phyloP scores from a whole-genome alignment of 768 basidiomycete genomes.

The Suillus occidentalis region DNA sequence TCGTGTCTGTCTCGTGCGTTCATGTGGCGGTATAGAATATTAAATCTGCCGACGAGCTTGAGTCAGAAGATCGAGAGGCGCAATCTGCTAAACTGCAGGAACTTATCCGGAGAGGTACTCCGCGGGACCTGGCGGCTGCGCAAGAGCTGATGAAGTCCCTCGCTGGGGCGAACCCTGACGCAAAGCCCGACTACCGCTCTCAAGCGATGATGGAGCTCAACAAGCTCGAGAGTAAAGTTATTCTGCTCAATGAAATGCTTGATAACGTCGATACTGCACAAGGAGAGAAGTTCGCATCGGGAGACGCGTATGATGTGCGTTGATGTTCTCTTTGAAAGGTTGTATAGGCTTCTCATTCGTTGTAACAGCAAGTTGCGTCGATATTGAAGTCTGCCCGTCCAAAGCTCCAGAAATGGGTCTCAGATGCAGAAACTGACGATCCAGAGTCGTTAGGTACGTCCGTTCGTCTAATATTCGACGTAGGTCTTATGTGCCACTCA shows the following conservation, averaged over 20 bases:
- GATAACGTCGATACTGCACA: constrained; percentile 78
- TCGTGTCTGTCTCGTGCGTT: constrained; percentile 25
- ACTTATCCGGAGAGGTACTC: constrained; percentile 92
- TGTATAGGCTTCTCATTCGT: neutral
- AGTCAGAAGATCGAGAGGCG: constrained; percentile 91
- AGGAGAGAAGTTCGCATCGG: constrained; percentile 79
- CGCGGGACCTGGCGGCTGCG: constrained; percentile 90
- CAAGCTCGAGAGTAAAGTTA: constrained; percentile 92
- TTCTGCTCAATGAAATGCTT: constrained; percentile 95
- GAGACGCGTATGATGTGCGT: constrained; percentile 91
- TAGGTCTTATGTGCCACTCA: constrained; percentile 28
- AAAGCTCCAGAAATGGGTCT: constrained; percentile 97
- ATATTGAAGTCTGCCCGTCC: constrained; percentile 83
- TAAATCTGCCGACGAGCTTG: constrained; percentile 94
- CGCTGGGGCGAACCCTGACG: constrained; percentile 92
- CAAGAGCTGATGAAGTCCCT: constrained; percentile 97
- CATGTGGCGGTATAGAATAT: constrained; percentile 55
- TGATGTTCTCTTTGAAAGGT: neutral
- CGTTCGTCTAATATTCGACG: neutral
- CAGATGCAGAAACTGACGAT: constrained; percentile 87
- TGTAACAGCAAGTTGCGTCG: constrained; percentile 78
- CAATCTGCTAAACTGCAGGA: constrained; percentile 99
- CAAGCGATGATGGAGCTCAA: constrained; percentile 90
- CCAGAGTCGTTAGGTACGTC: constrained; percentile 82
- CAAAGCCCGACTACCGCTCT: constrained; percentile 90